Conservation (phyloP, 1,139 yeast species). For the Lodderomyces jiufengensis region DNA sequence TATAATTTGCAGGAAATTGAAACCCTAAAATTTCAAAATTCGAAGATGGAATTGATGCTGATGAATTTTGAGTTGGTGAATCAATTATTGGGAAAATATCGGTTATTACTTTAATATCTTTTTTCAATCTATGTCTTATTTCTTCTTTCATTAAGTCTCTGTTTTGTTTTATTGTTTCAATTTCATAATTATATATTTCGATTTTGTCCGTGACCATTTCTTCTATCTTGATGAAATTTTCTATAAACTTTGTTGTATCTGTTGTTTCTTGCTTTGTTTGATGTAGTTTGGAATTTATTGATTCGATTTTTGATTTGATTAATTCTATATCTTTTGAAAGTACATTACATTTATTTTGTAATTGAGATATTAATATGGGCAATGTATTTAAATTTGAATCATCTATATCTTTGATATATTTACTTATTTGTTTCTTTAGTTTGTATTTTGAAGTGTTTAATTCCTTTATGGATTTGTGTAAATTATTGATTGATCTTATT, state of each 20-base stretch:
- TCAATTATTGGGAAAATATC: constrained; percentile 30
- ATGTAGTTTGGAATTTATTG: constrained; percentile 24
- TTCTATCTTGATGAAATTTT: constrained; percentile 17
- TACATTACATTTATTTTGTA: constrained; percentile 11
- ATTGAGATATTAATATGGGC: constrained; percentile 11
- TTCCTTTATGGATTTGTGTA: constrained; percentile 31
- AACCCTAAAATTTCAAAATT: constrained; percentile 33
- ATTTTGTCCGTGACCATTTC: constrained; percentile 22
- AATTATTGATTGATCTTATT: constrained; percentile 30
- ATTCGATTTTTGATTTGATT: constrained; percentile 26
- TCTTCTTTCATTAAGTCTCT: constrained; percentile 22
- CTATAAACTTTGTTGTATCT: constrained; percentile 18
- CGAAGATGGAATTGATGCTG: constrained; percentile 2
- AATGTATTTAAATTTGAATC: constrained; percentile 14
- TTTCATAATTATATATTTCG: constrained; percentile 28
- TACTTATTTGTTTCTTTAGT: constrained; percentile 17
- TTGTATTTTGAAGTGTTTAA: constrained; percentile 20
- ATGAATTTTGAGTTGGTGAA: constrained; percentile 16
- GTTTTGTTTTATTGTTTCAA: constrained; percentile 26
- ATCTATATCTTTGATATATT: constrained; percentile 13
- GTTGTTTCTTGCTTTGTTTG: constrained; percentile 24
- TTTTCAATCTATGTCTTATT: constrained; percentile 18
- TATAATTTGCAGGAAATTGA: constrained; percentile 34
- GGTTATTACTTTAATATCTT: constrained; percentile 18
- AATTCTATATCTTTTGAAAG: constrained; percentile 19